phyloP scores from a whole-genome alignment of 345 rosid genomes.

The Trapa incisa region DNA sequence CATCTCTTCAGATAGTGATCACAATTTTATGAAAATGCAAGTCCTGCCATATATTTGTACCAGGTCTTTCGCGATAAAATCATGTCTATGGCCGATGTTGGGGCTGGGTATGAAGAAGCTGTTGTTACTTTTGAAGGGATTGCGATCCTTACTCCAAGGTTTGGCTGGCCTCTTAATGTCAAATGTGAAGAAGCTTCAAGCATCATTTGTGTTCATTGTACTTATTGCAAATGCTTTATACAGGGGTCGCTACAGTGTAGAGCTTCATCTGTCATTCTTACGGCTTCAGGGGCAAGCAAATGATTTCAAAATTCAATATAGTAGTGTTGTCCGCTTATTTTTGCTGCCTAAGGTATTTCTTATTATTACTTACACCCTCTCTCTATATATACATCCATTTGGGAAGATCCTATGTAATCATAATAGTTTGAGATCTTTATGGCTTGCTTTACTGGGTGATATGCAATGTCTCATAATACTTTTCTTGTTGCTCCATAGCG shows the following conservation, averaged over 20 bases:
- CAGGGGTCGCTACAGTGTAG: constrained; percentile 97
- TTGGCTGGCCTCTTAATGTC: neutral
- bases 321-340: constrained; percentile 93
- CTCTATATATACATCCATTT: too few relatives aligned
- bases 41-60: constrained; percentile 8
- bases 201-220: neutral
- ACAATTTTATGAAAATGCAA: neutral
- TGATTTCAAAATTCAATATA: constrained; percentile 96
- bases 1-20: neutral
- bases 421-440: too few relatives aligned
- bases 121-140: constrained; percentile 86
- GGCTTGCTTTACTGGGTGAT: too few relatives aligned
- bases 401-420: too few relatives aligned
- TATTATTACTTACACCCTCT: neutral
- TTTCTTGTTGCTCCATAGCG: too few relatives aligned
- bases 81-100: constrained; percentile 73
- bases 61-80: constrained; percentile 77
- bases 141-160: constrained; percentile 96
- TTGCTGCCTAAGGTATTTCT: constrained; percentile 79
- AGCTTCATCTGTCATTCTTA: constrained; percentile 86
- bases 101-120: constrained; percentile 80
- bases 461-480: too few relatives aligned
- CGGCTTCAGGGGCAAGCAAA: constrained; percentile 95
- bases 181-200: neutral
- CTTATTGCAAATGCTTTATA: constrained; percentile 5